Conservation (phyloP, 805 yeast genomes). For the Starmerella powellii region DNA sequence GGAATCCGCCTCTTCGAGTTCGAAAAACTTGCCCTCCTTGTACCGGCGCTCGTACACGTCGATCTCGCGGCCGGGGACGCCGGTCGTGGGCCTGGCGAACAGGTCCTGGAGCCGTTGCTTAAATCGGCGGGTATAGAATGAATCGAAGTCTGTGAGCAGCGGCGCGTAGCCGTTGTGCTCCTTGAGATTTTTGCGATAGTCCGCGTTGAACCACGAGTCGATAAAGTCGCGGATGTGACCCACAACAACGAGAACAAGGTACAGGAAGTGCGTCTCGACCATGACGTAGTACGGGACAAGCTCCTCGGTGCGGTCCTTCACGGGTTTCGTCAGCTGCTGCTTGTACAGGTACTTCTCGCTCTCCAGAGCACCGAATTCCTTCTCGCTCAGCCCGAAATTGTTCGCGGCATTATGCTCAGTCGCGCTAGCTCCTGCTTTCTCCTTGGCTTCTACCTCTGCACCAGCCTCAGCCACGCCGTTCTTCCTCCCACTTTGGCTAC, state of each 20-base stretch:
- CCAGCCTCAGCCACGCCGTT: too few relatives aligned
- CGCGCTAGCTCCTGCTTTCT: too few relatives aligned
- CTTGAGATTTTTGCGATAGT: conserved; percentile 50
- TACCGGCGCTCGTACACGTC: conserved; percentile 68
- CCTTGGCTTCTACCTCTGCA: too few relatives aligned
- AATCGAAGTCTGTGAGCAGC: conserved; percentile 85
- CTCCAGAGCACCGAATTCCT: conserved; percentile 64
- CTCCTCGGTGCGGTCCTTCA: conserved; percentile 49
- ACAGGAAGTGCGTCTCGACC: conserved; percentile 73
- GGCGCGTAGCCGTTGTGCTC: conserved; percentile 90
- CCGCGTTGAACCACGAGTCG: conserved; percentile 61
- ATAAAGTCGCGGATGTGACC: conserved; percentile 88
- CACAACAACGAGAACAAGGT: conserved; percentile 67
- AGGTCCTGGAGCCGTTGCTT: conserved; percentile 87
- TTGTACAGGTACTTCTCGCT: conserved; percentile 52
- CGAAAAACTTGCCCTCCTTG: conserved; percentile 44
- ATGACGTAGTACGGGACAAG: conserved; percentile 78
- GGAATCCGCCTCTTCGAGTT: conserved; percentile 35
- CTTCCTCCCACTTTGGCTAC: too few relatives aligned
- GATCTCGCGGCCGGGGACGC: conserved; percentile 91
- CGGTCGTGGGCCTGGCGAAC: conserved; percentile 90
- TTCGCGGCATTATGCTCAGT: not conserved
- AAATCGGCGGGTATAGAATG: conserved; percentile 84
- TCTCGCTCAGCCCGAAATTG: conserved; percentile 19
- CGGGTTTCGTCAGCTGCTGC: conserved; percentile 37